These are phyloP conservation scores for Lablab purpureus DNA, from an alignment of 306 rosid species.

Conservation along the genomic window DNA sequence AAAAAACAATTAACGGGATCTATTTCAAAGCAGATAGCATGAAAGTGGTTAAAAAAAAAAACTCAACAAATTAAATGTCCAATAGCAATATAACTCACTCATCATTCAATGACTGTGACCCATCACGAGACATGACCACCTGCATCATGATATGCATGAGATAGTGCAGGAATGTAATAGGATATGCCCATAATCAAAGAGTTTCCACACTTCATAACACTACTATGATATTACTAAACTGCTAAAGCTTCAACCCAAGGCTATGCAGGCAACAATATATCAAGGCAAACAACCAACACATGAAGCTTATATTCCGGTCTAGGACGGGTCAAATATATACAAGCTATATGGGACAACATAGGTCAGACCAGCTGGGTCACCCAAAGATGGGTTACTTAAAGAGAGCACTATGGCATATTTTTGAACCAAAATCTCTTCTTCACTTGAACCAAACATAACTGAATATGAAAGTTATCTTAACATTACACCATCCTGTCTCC, in stretches of 20 bases:
- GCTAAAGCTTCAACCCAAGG: background rate
- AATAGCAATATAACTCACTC: slow-evolving; percentile 28
- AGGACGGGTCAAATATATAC: background rate
- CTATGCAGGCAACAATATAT: background rate
- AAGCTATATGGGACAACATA: background rate
- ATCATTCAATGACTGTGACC: background rate
- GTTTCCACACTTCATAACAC: background rate
- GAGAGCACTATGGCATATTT: too few species aligned
- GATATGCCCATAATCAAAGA: slow-evolving; percentile 1
- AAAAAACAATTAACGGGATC: slow-evolving; percentile 1
- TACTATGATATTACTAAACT: background rate
- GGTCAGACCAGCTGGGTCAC: too few species aligned
- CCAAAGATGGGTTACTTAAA: too few species aligned
- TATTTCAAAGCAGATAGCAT: background rate
- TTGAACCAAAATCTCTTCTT: too few species aligned
- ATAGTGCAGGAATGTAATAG: background rate
- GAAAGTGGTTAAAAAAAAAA: background rate
- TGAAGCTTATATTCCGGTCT: background rate
- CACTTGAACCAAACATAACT: too few species aligned
- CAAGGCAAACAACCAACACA: background rate
- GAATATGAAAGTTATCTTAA: background rate
- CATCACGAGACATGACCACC: background rate
- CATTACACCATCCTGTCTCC: slow-evolving; percentile 4
- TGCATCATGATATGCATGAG: background rate
- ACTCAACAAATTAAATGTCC: background rate